Percentiles rank a stretch among this genome's conserved stretches.
phyloP scores from a whole-genome alignment of 176 grass and related monocot species.

The Cocos nucifera region DNA sequence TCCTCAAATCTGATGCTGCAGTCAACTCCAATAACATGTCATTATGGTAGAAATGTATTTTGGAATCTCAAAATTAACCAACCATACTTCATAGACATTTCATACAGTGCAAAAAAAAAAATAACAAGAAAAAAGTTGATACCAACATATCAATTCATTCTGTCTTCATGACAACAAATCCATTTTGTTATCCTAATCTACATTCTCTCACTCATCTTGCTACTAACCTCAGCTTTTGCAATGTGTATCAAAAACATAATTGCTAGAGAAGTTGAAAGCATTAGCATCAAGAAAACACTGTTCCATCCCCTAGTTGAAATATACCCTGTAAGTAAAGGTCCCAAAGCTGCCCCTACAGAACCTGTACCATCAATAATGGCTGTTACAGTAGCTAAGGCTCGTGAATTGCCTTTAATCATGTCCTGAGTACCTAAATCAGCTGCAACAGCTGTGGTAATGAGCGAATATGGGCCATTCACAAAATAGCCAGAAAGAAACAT shows the following conservation, averaged over 20 bases:
- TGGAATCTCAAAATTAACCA: too few relatives aligned
- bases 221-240: constrained; percentile 61
- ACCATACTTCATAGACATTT: too few relatives aligned
- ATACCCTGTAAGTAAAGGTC: constrained; percentile 83
- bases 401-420: constrained; percentile 57
- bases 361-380: constrained; percentile 87
- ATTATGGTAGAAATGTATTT: too few relatives aligned
- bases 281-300: constrained; percentile 83
- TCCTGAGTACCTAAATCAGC: constrained; percentile 93
- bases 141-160: too few relatives aligned
- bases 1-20: too few relatives aligned
- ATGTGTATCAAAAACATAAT: constrained; percentile 71
- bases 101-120: too few relatives aligned
- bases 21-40: too few relatives aligned
- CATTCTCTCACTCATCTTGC: constrained; percentile 30
- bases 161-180: too few relatives aligned
- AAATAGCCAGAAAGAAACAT: constrained; percentile 92
- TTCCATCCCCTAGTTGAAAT: constrained; percentile 97
- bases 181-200: constrained; percentile 11
- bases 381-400: constrained; percentile 78
- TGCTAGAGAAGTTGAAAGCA: constrained; percentile 65
- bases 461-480: constrained; percentile 90
- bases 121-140: too few relatives aligned
- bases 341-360: constrained; percentile 78
- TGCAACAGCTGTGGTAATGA: constrained; percentile 92